Conservation (phyloP, 2,329 filamentous ascomycete genomes). For the Pestalotiopsis sp. region DNA sequence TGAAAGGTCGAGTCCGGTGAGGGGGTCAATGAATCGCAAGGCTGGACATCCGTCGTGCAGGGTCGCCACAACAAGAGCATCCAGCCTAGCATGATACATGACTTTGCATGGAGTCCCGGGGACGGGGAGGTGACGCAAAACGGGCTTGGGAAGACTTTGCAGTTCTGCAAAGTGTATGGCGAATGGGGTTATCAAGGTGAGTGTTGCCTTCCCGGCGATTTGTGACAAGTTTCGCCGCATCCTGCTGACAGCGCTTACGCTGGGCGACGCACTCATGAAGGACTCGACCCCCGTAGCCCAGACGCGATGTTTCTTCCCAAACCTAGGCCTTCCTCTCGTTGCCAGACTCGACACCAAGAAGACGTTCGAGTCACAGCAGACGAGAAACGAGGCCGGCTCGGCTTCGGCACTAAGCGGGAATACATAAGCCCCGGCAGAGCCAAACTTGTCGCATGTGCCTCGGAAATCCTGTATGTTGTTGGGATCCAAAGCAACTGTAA, state of each 20-base stretch:
- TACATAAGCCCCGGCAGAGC: slow-evolving; percentile 29
- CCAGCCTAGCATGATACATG: slow-evolving; percentile 56
- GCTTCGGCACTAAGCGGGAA: slow-evolving; percentile 32
- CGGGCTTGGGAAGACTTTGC: slow-evolving; percentile 34
- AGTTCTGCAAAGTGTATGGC: slow-evolving; percentile 57
- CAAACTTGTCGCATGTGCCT: slow-evolving; percentile 25
- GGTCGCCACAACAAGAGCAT: slow-evolving; percentile 57
- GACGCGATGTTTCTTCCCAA: slow-evolving; percentile 46
- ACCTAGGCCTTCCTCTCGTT: slow-evolving; percentile 24
- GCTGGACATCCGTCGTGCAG: slow-evolving; percentile 45
- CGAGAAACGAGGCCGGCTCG: slow-evolving; percentile 47
- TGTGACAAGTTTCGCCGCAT: slow-evolving; percentile 43
- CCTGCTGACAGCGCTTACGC: slow-evolving; percentile 49
- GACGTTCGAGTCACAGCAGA: slow-evolving; percentile 36
- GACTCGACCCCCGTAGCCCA: slow-evolving; percentile 56
- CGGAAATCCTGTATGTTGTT: slow-evolving; percentile 18
- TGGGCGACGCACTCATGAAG: slow-evolving; percentile 45
- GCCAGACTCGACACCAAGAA: slow-evolving; percentile 25
- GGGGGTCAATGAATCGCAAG: slow-evolving; percentile 59
- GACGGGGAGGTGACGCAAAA: slow-evolving; percentile 29
- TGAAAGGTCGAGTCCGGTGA: slow-evolving; percentile 56
- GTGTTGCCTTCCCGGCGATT: slow-evolving; percentile 39
- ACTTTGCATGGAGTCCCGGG: slow-evolving; percentile 52
- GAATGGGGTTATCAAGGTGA: slow-evolving; percentile 53
- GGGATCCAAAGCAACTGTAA: slow-evolving; percentile 36